Evolutionary conservation across 805 yeast species (phyloP).

Genomic region (Kazachstania kunashirensis): DNA sequence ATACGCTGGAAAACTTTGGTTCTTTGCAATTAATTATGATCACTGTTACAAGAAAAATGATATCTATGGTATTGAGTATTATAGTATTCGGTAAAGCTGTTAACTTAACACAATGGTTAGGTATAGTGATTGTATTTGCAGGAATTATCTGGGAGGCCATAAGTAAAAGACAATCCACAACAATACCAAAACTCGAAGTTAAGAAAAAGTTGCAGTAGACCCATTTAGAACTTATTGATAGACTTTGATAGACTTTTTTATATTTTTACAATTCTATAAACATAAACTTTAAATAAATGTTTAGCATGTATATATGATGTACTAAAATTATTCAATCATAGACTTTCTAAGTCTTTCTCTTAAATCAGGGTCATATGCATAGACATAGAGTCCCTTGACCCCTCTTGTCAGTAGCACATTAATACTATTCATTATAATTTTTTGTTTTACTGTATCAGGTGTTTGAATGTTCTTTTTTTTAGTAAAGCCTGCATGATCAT

Average conservation of each 20-base stretch:
- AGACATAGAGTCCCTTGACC: conserved; percentile 35
- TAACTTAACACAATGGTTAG: conserved; percentile 59
- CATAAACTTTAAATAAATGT: no score
- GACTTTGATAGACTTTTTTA: no score
- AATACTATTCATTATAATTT: conserved; percentile 36
- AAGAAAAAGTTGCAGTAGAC: background rate
- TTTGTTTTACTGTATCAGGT: conserved; percentile 31
- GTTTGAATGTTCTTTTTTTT: conserved; percentile 33
- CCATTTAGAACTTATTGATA: no score
- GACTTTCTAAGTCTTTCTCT: conserved; percentile 27
- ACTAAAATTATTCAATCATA: no score
- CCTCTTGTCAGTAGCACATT: conserved; percentile 40
- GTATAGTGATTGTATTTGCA: conserved; percentile 68
- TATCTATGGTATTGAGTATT: conserved; percentile 87
- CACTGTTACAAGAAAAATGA: conserved; percentile 93
- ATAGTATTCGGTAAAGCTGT: conserved; percentile 75
- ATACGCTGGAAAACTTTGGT: conserved; percentile 75
- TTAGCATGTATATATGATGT: no score
- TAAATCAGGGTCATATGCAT: conserved; percentile 34
- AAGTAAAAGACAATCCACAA: conserved; percentile 28
- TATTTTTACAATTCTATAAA: no score
- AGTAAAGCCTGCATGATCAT: conserved; percentile 39
- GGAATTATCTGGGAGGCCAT: conserved; percentile 79
- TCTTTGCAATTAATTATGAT: conserved; percentile 81
- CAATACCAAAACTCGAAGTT: no score